Evolutionary conservation across 169 alveolate genomes (phyloP).

Genomic region (Babesia sp.): DNA sequence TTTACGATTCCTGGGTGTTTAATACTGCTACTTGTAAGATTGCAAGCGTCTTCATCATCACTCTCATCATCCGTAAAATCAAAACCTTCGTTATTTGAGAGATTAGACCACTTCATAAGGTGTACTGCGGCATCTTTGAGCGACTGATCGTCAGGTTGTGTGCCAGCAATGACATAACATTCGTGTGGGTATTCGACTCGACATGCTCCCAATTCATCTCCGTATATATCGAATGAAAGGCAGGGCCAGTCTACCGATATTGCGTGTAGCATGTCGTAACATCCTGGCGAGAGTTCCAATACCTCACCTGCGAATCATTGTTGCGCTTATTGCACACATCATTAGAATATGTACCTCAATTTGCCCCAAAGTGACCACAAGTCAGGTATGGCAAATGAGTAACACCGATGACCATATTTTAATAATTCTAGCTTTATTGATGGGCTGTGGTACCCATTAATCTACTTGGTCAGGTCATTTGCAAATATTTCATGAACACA

Average conservation of each 20-base stretch:
- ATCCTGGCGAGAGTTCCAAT: constrained; percentile 63
- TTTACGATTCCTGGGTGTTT: constrained; percentile 64
- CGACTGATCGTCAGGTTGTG: constrained; percentile 52
- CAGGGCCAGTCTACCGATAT: constrained; percentile 75
- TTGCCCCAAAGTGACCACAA: too few relatives aligned
- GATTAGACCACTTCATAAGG: constrained; percentile 67
- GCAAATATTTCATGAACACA: too few relatives aligned
- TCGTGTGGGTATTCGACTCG: constrained; percentile 52
- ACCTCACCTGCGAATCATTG: constrained; percentile 44
- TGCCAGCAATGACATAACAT: constrained; percentile 66
- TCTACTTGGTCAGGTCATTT: too few relatives aligned
- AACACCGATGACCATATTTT: too few relatives aligned
- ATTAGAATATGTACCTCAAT: too few relatives aligned
- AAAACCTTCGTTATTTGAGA: constrained; percentile 48
- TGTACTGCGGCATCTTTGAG: constrained; percentile 54
- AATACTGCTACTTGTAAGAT: constrained; percentile 32
- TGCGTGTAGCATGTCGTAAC: constrained; percentile 66
- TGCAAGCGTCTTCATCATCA: constrained; percentile 38
- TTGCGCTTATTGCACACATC: too few relatives aligned
- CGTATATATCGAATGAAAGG: constrained; percentile 73
- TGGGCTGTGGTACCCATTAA: too few relatives aligned
- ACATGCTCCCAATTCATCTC: constrained; percentile 51
- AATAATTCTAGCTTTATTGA: too few relatives aligned
- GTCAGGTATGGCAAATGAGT: too few relatives aligned
- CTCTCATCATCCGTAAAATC: constrained; percentile 50